Percentiles rank a stretch among this genome's conserved stretches.
Evolutionary conservation across 805 yeast genomes (phyloP).

Genomic region (Komagataella pastoris): DNA sequence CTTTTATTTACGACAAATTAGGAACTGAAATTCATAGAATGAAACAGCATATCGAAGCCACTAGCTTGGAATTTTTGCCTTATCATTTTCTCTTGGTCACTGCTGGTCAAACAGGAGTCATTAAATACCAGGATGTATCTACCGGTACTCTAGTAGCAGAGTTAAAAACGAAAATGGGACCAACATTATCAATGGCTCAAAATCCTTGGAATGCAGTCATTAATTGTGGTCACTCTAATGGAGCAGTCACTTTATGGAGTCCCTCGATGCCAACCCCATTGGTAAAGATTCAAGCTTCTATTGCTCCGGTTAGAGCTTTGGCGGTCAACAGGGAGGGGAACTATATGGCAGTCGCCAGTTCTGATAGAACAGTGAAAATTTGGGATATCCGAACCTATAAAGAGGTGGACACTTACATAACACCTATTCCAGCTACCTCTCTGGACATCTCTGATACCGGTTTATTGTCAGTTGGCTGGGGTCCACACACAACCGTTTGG

Average conservation of each 20-base stretch:
- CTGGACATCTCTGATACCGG: constrained; percentile 81
- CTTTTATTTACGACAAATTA: constrained; percentile 79
- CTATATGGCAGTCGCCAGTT: constrained; percentile 88
- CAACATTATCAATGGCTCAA: constrained; percentile 76
- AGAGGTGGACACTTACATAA: constrained; percentile 54
- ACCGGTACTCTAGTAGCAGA: constrained; percentile 84
- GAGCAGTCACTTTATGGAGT: constrained; percentile 88
- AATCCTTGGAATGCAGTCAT: constrained; percentile 95
- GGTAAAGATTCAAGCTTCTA: constrained; percentile 65
- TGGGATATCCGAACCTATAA: constrained; percentile 89
- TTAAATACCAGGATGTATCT: constrained; percentile 90
- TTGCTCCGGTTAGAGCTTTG: constrained; percentile 80
- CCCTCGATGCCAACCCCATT: constrained; percentile 80
- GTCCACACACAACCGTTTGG: constrained; percentile 92
- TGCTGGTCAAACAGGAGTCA: constrained; percentile 79
- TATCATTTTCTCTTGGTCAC: constrained; percentile 82
- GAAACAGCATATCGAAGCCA: constrained; percentile 80
- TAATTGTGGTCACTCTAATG: constrained; percentile 88
- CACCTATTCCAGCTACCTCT: constrained; percentile 78
- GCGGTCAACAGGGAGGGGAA: constrained; percentile 86
- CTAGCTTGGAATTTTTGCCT: constrained; percentile 76
- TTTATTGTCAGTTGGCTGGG: constrained; percentile 82
- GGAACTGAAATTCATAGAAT: constrained; percentile 89
- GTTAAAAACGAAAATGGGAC: constrained; percentile 77
- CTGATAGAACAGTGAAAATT: constrained; percentile 71